A percentile compares a stretch with the other conserved stretches of the same genome.
These are phyloP conservation scores for Puccinia novopanici DNA, from an alignment of 1,284 basidiomycete species.

Conservation along the genomic window DNA sequence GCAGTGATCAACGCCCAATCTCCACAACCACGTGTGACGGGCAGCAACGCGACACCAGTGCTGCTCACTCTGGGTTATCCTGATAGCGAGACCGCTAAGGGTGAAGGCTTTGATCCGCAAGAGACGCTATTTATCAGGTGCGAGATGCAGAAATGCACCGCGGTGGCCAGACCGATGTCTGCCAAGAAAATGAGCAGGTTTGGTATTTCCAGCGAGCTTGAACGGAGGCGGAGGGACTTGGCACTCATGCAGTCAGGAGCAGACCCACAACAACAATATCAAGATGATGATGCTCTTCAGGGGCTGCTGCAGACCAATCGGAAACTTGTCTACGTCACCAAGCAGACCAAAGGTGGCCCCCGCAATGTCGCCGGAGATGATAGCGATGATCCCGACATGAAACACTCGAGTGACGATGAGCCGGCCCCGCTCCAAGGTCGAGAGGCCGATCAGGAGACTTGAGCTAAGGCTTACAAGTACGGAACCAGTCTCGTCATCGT, in stretches of 20 bases:
- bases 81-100: background rate
- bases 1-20: slow-evolving; percentile 35
- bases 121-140: slow-evolving; percentile 26
- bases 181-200: slow-evolving; percentile 41
- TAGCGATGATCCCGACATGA: slow-evolving; percentile 8
- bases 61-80: slow-evolving; percentile 41
- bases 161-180: slow-evolving; percentile 41
- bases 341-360: background rate
- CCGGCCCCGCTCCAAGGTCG: background rate
- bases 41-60: background rate
- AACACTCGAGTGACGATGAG: slow-evolving; percentile 19
- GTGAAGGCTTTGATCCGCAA: slow-evolving; percentile 25
- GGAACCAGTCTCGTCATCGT: slow-evolving; percentile 30
- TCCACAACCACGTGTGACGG: slow-evolving; percentile 22
- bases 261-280: background rate
- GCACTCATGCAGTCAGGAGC: background rate
- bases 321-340: slow-evolving; percentile 34
- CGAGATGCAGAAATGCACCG: slow-evolving; percentile 32
- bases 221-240: slow-evolving; percentile 1
- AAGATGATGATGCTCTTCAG: slow-evolving; percentile 2
- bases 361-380: background rate
- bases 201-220: slow-evolving; percentile 23
- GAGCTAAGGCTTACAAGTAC: slow-evolving; percentile 42
- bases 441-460: slow-evolving; percentile 25
- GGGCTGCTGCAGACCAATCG: slow-evolving; percentile 34